phyloP scores from a whole-genome alignment of 1,284 basidiomycete species.

The Cutaneotrichosporon cutaneum region DNA sequence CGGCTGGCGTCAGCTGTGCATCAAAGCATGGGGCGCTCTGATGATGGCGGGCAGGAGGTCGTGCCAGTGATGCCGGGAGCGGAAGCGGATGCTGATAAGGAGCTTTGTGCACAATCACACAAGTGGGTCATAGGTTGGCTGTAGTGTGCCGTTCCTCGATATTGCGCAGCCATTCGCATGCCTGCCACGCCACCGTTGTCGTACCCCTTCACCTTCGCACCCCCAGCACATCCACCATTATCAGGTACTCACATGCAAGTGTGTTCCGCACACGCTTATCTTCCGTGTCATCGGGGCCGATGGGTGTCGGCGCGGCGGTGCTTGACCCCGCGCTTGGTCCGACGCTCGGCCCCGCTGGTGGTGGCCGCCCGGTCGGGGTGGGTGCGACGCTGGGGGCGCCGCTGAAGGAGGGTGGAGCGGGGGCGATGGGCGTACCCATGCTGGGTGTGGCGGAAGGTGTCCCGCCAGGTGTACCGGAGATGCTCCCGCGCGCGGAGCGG shows the following conservation, averaged over 20 bases:
- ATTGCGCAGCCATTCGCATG: no score
- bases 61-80: not conserved
- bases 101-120: not conserved
- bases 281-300: conserved; percentile 26
- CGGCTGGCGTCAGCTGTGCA: conserved; percentile 24
- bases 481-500: not conserved
- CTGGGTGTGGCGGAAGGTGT: not conserved
- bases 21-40: no score
- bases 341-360: not conserved
- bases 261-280: conserved; percentile 41
- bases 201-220: not conserved
- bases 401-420: not conserved
- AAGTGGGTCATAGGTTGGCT: not conserved
- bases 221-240: not conserved
- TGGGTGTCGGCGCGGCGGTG: conserved; percentile 5
- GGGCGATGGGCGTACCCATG: not conserved
- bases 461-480: not conserved
- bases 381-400: not conserved
- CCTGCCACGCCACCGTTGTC: no score
- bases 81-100: not conserved
- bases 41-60: not conserved
- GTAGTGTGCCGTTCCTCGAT: not conserved
- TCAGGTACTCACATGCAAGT: conserved; percentile 33
- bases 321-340: not conserved
- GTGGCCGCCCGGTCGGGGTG: not conserved